Conservation (phyloP, 1,284 basidiomycete species). For the Moesziomyces globuligerus region DNA sequence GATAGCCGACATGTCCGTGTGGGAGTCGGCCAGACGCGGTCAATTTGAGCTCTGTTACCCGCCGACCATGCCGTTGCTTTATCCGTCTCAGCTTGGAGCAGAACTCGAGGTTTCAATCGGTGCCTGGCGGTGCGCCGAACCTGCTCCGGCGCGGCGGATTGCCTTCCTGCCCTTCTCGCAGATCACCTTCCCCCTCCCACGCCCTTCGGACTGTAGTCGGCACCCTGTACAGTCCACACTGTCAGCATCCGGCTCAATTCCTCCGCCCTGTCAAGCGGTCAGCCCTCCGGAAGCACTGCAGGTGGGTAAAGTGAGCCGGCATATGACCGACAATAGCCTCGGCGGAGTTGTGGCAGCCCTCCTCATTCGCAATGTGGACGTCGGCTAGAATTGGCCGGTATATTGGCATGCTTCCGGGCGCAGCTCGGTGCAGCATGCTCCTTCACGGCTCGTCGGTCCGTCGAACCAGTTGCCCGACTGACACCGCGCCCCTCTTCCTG, state of each 20-base stretch:
- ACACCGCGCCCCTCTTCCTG: neutral
- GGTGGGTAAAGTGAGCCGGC: too few species aligned
- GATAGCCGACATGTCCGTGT: too few species aligned
- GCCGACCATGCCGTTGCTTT: too few species aligned
- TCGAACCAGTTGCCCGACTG: neutral
- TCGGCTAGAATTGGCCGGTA: neutral
- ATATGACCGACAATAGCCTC: too few species aligned
- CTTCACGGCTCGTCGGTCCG: neutral
- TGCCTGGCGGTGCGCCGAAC: slow-evolving; percentile 5
- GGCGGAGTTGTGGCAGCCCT: too few species aligned
- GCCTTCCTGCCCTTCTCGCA: neutral
- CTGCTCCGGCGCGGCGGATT: slow-evolving; percentile 14
- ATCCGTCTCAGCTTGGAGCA: neutral
- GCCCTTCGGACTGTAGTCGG: neutral
- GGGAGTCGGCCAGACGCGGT: too few species aligned
- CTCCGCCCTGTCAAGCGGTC: too few species aligned
- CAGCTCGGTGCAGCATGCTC: slow-evolving; percentile 1
- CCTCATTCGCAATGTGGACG: neutral
- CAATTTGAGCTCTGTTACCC: too few species aligned
- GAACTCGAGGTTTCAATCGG: slow-evolving; percentile 9
- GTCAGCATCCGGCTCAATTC: too few species aligned
- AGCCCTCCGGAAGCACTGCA: too few species aligned
- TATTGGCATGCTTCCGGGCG: slow-evolving; percentile 1
- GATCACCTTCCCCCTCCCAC: too few species aligned
- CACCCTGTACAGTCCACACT: too few species aligned